These are phyloP conservation scores for Ogataea philodendri DNA, from an alignment of 805 yeast genomes.

Conservation along the genomic window DNA sequence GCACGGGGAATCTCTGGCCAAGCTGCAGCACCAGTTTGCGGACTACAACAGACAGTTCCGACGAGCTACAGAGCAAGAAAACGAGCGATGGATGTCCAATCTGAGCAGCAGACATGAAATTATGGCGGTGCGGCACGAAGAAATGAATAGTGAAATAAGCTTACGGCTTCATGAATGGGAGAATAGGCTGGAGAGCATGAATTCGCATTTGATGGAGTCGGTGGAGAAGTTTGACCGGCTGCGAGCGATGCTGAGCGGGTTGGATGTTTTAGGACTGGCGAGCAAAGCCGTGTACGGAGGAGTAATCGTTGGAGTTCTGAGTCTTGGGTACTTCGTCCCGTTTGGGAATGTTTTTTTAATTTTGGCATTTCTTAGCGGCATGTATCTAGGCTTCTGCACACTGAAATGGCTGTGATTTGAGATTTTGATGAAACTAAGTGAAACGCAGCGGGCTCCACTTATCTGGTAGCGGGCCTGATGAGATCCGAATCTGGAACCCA, in stretches of 20 bases:
- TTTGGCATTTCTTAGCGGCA: constrained; percentile 11
- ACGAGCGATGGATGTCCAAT: constrained; percentile 2
- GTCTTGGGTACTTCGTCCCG: constrained; percentile 6
- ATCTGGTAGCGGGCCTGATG: too few species aligned
- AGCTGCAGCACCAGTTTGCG: constrained; percentile 6
- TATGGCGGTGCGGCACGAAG: constrained; percentile 6
- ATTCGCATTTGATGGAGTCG: constrained; percentile 8
- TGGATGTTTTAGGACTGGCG: constrained; percentile 7
- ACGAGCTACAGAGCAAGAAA: constrained; percentile 2
- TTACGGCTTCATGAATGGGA: constrained; percentile 8
- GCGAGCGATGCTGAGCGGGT: constrained; percentile 1
- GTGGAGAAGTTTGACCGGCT: constrained; percentile 12
- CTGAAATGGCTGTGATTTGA: constrained; percentile 5
- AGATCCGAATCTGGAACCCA: too few species aligned
- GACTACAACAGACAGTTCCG: constrained; percentile 4
- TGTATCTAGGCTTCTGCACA: constrained; percentile 10
- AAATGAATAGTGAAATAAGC: neutral
- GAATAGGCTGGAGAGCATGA: constrained; percentile 3
- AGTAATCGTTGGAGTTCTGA: neutral
- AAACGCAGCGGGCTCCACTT: too few species aligned
- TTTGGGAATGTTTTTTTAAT: constrained; percentile 8
- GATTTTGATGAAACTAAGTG: too few species aligned
- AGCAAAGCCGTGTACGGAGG: constrained; percentile 8
- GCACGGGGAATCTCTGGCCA: constrained; percentile 3
- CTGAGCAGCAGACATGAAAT: constrained; percentile 6